Conservation (phyloP, 192 early-diverging fungal genomes). For the Backusella parvicylindrica region DNA sequence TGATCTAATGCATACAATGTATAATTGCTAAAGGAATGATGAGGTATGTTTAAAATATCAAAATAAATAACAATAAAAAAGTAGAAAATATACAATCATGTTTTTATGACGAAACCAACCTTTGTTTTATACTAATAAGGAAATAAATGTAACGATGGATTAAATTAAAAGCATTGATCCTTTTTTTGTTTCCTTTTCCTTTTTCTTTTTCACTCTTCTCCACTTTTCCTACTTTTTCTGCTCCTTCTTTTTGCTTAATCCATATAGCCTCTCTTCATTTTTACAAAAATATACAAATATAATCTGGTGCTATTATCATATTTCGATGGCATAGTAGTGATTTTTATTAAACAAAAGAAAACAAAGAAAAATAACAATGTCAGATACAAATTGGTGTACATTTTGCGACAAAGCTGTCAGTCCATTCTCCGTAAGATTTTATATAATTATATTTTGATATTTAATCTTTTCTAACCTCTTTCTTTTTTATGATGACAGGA, state of each 20-base stretch:
- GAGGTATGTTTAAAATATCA: background rate
- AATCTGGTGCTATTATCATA: background rate
- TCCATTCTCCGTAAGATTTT: constrained; percentile 24
- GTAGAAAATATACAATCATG: background rate
- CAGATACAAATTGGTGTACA: constrained; percentile 33
- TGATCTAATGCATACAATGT: background rate
- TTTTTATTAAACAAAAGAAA: too few relatives aligned
- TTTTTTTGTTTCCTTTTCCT: background rate
- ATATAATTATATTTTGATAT: background rate
- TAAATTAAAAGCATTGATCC: background rate
- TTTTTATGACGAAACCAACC: background rate
- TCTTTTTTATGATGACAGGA: constrained; percentile 16
- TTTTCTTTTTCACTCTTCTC: background rate
- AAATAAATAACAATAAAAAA: background rate
- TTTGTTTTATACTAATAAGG: background rate
- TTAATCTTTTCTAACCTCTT: background rate
- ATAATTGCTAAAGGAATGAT: background rate
- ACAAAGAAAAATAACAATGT: constrained; percentile 14
- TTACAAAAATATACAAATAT: background rate
- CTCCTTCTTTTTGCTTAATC: background rate
- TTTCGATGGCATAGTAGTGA: background rate
- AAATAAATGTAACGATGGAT: background rate
- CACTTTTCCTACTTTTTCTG: background rate
- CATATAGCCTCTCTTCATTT: background rate
- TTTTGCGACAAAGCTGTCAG: constrained; percentile 30